Conservation (phyloP, 768 basidiomycete species). For the Pulveroboletus sp. region DNA sequence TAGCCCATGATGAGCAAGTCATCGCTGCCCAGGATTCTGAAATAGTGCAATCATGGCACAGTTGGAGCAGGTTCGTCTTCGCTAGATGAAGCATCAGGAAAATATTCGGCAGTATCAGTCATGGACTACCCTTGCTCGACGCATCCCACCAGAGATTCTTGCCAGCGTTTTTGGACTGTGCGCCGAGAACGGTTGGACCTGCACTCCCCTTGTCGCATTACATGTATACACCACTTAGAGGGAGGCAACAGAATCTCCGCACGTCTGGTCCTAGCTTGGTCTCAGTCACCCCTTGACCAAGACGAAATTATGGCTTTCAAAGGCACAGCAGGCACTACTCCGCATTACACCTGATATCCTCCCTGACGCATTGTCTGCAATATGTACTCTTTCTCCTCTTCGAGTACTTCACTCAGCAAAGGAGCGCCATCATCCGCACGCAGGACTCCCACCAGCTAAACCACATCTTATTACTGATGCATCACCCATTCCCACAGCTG, state of each 20-base stretch:
- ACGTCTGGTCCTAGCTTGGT: slow-evolving; percentile 54
- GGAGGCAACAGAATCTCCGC: slow-evolving; percentile 45
- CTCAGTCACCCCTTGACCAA: slow-evolving; percentile 37
- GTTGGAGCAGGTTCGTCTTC: slow-evolving; percentile 41
- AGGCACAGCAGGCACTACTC: slow-evolving; percentile 40
- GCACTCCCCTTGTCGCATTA: slow-evolving; percentile 50
- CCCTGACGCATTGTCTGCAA: slow-evolving; percentile 23
- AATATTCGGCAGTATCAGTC: slow-evolving; percentile 42
- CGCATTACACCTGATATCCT: slow-evolving; percentile 41
- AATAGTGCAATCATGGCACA: slow-evolving; percentile 39
- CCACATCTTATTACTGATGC: slow-evolving; percentile 36
- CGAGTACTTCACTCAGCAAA: slow-evolving; percentile 40
- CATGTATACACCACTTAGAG: slow-evolving; percentile 61
- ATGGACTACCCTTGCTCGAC: slow-evolving; percentile 50
- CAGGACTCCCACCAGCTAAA: slow-evolving; percentile 35
- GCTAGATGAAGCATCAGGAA: slow-evolving; percentile 39
- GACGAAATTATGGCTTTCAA: slow-evolving; percentile 49
- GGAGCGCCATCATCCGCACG: slow-evolving; percentile 38
- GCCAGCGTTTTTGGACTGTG: slow-evolving; percentile 51
- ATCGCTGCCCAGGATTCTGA: slow-evolving; percentile 39
- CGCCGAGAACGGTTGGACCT: slow-evolving; percentile 46
- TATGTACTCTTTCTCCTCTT: slow-evolving; percentile 40
- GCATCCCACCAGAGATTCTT: slow-evolving; percentile 51
- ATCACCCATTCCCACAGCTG: slow-evolving; percentile 34
- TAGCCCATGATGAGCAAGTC: slow-evolving; percentile 37